A percentile compares a stretch with the other conserved stretches of the same genome.
phyloP scores from a whole-genome alignment of 2,329 filamentous ascomycete genomes.

The Dothideomycetes sp. region DNA sequence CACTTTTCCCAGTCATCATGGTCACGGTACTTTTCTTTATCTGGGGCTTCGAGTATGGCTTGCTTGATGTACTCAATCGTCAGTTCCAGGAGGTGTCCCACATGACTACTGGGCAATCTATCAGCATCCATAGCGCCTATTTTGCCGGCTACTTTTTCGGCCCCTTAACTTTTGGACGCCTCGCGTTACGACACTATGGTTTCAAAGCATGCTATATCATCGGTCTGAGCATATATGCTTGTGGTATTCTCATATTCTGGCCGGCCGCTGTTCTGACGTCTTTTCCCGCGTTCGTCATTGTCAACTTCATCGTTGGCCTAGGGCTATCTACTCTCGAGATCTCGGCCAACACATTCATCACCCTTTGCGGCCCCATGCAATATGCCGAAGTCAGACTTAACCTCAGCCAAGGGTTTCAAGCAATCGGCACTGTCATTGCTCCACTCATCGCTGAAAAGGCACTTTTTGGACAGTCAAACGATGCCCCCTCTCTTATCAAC shows the following conservation, averaged over 20 bases:
- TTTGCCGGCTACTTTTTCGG: slow-evolving; percentile 64
- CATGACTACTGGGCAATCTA: slow-evolving; percentile 52
- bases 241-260: slow-evolving; percentile 54
- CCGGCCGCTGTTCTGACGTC: slow-evolving; percentile 54
- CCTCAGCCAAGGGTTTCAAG: slow-evolving; percentile 53
- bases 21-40: slow-evolving; percentile 78
- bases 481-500: slow-evolving; percentile 46
- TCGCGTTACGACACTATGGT: slow-evolving; percentile 49
- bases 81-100: slow-evolving; percentile 55
- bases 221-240: slow-evolving; percentile 53
- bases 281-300: slow-evolving; percentile 51
- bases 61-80: slow-evolving; percentile 72
- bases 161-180: slow-evolving; percentile 55
- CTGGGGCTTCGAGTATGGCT: slow-evolving; percentile 84
- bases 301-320: slow-evolving; percentile 54
- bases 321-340: slow-evolving; percentile 53
- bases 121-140: slow-evolving; percentile 62
- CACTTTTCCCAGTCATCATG: slow-evolving; percentile 60
- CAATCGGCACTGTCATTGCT: slow-evolving; percentile 50
- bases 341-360: slow-evolving; percentile 53
- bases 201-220: slow-evolving; percentile 55
- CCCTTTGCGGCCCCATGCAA: slow-evolving; percentile 51
- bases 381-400: slow-evolving; percentile 53
- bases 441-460: slow-evolving; percentile 51
- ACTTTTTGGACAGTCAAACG: slow-evolving; percentile 40